These are phyloP conservation scores for Endoconidiophora laricicola DNA, from an alignment of 2,329 filamentous ascomycete species.

Conservation along the genomic window DNA sequence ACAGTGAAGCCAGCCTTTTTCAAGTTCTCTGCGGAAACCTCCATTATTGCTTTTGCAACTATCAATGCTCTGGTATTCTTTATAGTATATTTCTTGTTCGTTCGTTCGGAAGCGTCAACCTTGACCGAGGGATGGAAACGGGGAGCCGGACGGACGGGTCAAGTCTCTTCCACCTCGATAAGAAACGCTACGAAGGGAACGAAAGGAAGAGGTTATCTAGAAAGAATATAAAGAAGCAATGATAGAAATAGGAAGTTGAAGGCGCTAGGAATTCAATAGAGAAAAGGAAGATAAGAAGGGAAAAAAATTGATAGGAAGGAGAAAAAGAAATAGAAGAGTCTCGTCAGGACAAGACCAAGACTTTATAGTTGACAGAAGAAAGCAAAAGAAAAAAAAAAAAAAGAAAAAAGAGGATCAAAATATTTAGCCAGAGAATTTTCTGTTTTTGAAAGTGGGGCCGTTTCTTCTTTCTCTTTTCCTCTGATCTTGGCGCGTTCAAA, in stretches of 20 bases:
- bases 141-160: too few species aligned
- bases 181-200: too few species aligned
- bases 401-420: not conserved
- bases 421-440: not conserved
- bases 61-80: too few species aligned
- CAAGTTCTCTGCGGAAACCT: conserved; percentile 23
- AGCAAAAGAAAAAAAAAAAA: conserved; percentile 1
- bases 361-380: not conserved
- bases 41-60: not conserved
- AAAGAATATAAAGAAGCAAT: not conserved
- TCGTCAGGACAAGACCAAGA: not conserved
- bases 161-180: too few species aligned
- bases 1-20: conserved; percentile 49
- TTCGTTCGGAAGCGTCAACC: too few species aligned
- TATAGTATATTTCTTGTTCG: too few species aligned
- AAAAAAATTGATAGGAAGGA: not conserved
- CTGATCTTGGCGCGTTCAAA: too few species aligned
- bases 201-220: too few species aligned
- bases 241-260: not conserved
- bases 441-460: conserved; percentile 3
- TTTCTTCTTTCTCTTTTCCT: not conserved
- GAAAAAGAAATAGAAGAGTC: conserved; percentile 1
- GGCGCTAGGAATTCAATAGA: not conserved
- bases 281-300: not conserved
- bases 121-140: too few species aligned